Percentiles rank a stretch among this genome's conserved stretches.
Evolutionary conservation across 306 rosid genomes (phyloP).

Genomic region (Boehmeria nivea): DNA sequence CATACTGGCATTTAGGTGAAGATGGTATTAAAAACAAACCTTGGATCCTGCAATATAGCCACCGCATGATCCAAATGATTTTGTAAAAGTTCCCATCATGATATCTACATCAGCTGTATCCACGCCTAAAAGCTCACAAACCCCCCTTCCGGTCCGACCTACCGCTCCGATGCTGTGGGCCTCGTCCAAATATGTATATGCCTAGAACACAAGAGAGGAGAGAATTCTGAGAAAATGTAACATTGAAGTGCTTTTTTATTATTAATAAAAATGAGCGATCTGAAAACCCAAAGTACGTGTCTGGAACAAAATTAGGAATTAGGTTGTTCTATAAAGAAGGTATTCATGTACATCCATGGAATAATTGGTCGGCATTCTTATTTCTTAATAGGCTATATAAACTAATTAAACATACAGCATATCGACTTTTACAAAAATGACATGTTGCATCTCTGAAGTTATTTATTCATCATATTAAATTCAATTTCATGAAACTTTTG

Average conservation of each 20-base stretch:
- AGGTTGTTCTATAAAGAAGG: too few species aligned
- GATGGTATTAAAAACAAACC: slow-evolving; percentile 32
- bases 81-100: slow-evolving; percentile 97
- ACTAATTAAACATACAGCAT: too few species aligned
- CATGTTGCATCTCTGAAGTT: not conserved
- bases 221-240: too few species aligned
- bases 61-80: slow-evolving; percentile 92
- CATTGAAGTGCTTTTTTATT: too few species aligned
- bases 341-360: too few species aligned
- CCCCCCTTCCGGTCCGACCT: slow-evolving; percentile 67
- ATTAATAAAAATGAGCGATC: too few species aligned
- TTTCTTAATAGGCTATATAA: too few species aligned
- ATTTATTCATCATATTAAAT: too few species aligned
- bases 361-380: too few species aligned
- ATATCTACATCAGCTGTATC: slow-evolving; percentile 79
- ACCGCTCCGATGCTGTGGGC: slow-evolving; percentile 98
- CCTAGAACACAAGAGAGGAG: slow-evolving; percentile 35
- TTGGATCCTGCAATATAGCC: slow-evolving; percentile 92
- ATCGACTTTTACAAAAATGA: not conserved
- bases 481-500: too few species aligned
- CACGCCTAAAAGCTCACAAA: slow-evolving; percentile 86
- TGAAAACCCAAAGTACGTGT: too few species aligned
- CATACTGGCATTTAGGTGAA: not conserved
- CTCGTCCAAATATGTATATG: slow-evolving; percentile 78
- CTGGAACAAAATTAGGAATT: too few species aligned